Evolutionary conservation across 148 eudicot species (phyloP).

Genomic region (Heliosperma pusillum): DNA sequence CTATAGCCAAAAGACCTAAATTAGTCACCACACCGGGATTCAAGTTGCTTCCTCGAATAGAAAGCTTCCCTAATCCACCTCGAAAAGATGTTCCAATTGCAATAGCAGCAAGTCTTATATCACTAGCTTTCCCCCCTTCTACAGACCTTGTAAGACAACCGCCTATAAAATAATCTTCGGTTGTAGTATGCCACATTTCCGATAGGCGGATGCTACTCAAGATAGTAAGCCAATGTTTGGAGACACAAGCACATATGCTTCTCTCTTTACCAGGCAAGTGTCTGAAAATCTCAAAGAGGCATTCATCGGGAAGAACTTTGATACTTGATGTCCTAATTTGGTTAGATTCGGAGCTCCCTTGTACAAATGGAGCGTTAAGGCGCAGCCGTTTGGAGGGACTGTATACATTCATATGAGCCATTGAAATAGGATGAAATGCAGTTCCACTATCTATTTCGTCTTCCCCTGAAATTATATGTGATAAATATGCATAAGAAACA

Average conservation of each 20-base stretch:
- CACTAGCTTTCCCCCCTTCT: conserved; percentile 85
- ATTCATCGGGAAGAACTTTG: conserved; percentile 80
- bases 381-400: conserved; percentile 60
- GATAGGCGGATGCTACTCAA: conserved; percentile 50
- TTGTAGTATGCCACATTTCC: conserved; percentile 34
- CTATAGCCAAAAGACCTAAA: conserved; percentile 60
- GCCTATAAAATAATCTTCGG: conserved; percentile 20
- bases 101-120: conserved; percentile 75
- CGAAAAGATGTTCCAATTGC: conserved; percentile 75
- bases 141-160: conserved; percentile 74
- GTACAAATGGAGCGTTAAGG: conserved; percentile 36
- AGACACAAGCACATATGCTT: conserved; percentile 74
- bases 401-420: conserved; percentile 42
- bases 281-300: conserved; percentile 83
- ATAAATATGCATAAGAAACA: conserved; percentile 24
- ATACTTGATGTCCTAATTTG: conserved; percentile 45
- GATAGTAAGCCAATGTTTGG: conserved; percentile 81
- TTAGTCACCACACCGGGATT: conserved; percentile 65
- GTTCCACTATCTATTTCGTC: conserved; percentile 47
- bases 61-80: conserved; percentile 92
- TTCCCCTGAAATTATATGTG: conserved; percentile 49
- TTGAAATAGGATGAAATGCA: conserved; percentile 37
- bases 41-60: conserved; percentile 59
- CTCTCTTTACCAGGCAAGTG: conserved; percentile 70
- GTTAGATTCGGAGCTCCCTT: conserved; percentile 29